Base-by-base conservation (phyloP, 2,329 filamentous ascomycete genomes). In the Ascochyta fabae region DNA sequence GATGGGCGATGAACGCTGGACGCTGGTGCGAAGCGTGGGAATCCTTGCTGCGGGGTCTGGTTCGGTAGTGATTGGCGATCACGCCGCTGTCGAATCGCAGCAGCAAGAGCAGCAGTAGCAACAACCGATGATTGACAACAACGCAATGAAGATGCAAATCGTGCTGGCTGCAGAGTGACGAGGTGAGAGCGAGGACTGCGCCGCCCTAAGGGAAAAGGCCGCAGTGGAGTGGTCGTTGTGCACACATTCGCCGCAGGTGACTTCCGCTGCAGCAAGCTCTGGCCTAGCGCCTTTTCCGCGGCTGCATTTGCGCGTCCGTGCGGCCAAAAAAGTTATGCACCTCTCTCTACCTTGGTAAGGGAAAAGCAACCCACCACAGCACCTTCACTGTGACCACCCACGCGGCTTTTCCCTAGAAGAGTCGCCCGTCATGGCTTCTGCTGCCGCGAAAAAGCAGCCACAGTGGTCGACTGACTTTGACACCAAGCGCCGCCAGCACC, bases 381-480 rank as follows among this genome's bases (percentile, higher is more conserved):
- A 26, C 19, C 5, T 33, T 33, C 43, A 44, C 53, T 34, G 48
- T 40, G 53, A 35, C 53, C 53, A 43, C 53, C 53, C 53, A 56
- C 53, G 53, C 53, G 53, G 45, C 47, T 26, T 36, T 36, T 38
- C 1, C 22, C 41, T 24, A 34, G 38, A 19, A 56, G 43, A 23
- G 53, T 46, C 58, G 42, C 48, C 66, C 44, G 58, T 59, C 58
- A 74, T 73, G 70, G 71, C 72, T 58, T 64, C 69, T 55, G 58
- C 69, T 57, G 64, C 63, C 42, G 90, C 88, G 49, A 53, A 54
- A 53, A 60, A 64, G 64, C 52, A 60, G 62, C 49, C 55, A 53
- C 80, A 86, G 73, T 97, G 94, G 94, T 86, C 91, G 64, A 88
- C 91, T 75, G 85, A 92, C 67, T 98, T 91, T 79, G 85, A 97